Conservation (phyloP, 306 rosid species). For the Boehmeria nivea region DNA sequence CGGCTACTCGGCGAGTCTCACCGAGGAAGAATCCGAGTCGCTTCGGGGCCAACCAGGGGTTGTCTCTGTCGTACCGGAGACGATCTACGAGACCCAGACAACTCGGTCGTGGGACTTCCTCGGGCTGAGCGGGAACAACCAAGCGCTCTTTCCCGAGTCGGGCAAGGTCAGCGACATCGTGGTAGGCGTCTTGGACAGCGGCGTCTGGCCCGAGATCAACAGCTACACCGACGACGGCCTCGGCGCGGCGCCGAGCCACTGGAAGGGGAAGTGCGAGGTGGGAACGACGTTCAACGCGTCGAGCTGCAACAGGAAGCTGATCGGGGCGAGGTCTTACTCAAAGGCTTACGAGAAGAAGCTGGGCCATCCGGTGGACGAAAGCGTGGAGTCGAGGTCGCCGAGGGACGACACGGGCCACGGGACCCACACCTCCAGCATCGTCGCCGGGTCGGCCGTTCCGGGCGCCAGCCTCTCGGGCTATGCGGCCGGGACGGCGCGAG, state of each 20-base stretch:
- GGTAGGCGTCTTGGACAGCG: conserved; percentile 14
- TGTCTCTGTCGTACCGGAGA: conserved; percentile 4
- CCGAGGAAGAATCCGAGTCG: background rate
- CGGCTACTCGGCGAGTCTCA: conserved; percentile 12
- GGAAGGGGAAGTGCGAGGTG: conserved; percentile 16
- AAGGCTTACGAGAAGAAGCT: conserved; percentile 1
- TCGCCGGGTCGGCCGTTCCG: conserved; percentile 10
- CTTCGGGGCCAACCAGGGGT: background rate
- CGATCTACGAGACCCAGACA: conserved; percentile 11
- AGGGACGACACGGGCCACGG: conserved; percentile 18
- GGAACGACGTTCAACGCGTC: conserved; percentile 12
- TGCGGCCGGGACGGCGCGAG: conserved; percentile 23
- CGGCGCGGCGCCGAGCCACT: conserved; percentile 11
- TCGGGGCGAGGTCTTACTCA: conserved; percentile 11
- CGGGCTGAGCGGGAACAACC: background rate
- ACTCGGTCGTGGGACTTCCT: too few relatives aligned
- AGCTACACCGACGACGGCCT: conserved; percentile 30
- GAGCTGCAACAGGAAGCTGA: conserved; percentile 22
- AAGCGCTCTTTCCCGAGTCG: conserved; percentile 21
- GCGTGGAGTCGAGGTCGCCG: conserved; percentile 5
- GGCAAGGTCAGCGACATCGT: conserved; percentile 12
- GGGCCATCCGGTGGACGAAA: background rate
- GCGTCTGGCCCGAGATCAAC: conserved; percentile 25
- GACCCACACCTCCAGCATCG: conserved; percentile 20
- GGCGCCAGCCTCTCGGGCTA: conserved; percentile 9